Percentiles rank a stretch among this genome's conserved stretches.
Evolutionary conservation across 1,284 basidiomycete genomes (phyloP).

Genomic region (Ganoderma multipileum): DNA sequence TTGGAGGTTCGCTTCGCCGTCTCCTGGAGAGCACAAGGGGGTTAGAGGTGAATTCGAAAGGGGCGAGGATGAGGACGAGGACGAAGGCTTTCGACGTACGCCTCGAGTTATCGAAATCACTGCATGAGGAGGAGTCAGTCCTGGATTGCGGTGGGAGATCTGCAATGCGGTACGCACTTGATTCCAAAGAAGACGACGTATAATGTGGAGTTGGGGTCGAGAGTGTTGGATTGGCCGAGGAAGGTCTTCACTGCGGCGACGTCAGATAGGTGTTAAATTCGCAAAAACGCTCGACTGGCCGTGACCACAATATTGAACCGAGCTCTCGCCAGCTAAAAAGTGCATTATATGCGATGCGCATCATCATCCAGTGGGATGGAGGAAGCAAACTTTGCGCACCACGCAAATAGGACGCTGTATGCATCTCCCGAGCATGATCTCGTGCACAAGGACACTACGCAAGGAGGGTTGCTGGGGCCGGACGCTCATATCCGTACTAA

Average conservation of each 20-base stretch:
- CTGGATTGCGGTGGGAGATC: neutral
- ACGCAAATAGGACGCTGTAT: too few species aligned
- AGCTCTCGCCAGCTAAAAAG: too few species aligned
- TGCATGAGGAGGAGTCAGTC: constrained; percentile 5
- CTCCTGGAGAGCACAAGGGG: constrained; percentile 28
- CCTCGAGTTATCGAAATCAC: constrained; percentile 40
- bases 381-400: too few species aligned
- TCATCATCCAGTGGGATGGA: too few species aligned
- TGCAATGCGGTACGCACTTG: constrained; percentile 37
- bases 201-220: constrained; percentile 43
- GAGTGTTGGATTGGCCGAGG: constrained; percentile 39
- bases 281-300: neutral
- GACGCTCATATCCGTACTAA: too few species aligned
- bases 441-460: too few species aligned
- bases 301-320: too few species aligned
- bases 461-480: too few species aligned
- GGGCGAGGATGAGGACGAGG: neutral
- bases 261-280: too few species aligned
- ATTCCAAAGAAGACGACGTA: constrained; percentile 48
- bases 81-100: constrained; percentile 26
- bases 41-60: neutral
- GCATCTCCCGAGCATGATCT: too few species aligned
- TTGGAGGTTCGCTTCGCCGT: constrained; percentile 41
- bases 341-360: too few species aligned
- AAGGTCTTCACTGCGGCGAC: constrained; percentile 36